A percentile compares a stretch with the other conserved stretches of the same genome.
phyloP scores from a whole-genome alignment of 306 rosid species.

The Mimosa pudica region DNA sequence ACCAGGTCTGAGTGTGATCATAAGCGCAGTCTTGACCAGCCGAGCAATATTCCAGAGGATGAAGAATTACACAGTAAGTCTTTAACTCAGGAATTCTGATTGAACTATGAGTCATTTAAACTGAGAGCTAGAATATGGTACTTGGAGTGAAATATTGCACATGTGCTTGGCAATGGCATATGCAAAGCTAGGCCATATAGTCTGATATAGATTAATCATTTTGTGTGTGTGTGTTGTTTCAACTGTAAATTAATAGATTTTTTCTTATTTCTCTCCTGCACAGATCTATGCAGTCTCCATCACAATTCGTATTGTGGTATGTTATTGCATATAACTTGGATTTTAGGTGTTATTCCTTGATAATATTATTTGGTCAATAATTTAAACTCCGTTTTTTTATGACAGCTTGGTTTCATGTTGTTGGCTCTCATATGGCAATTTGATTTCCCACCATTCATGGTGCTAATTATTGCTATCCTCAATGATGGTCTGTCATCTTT shows the following conservation, averaged over 20 bases:
- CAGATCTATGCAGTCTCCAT: conserved; percentile 93
- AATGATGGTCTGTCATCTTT: conserved; percentile 64
- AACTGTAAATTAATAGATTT: not conserved
- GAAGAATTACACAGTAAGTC: conserved; percentile 83
- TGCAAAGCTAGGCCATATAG: not conserved
- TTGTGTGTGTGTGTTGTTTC: not conserved
- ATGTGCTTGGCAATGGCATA: not conserved
- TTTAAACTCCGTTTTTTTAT: conserved; percentile 29
- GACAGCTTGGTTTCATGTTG: conserved; percentile 89
- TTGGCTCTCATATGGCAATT: conserved; percentile 86
- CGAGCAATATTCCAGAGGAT: conserved; percentile 92
- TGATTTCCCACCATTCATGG: conserved; percentile 96
- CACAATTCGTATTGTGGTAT: conserved; percentile 90
- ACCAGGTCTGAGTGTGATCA: conserved; percentile 86
- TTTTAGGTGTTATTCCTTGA: conserved; percentile 16
- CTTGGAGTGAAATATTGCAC: not conserved
- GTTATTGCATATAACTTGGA: conserved; percentile 18
- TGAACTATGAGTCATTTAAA: not conserved
- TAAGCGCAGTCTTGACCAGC: conserved; percentile 87
- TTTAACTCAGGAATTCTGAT: conserved; percentile 1
- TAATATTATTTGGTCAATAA: conserved; percentile 26
- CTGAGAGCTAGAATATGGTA: conserved; percentile 7
- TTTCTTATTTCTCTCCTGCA: conserved; percentile 24
- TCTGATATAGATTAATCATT: too few relatives aligned
- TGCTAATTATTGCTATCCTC: conserved; percentile 83